Evolutionary conservation across 495 filamentous ascomycete genomes (phyloP).

Genomic region (Lasiosphaeria hispida): DNA sequence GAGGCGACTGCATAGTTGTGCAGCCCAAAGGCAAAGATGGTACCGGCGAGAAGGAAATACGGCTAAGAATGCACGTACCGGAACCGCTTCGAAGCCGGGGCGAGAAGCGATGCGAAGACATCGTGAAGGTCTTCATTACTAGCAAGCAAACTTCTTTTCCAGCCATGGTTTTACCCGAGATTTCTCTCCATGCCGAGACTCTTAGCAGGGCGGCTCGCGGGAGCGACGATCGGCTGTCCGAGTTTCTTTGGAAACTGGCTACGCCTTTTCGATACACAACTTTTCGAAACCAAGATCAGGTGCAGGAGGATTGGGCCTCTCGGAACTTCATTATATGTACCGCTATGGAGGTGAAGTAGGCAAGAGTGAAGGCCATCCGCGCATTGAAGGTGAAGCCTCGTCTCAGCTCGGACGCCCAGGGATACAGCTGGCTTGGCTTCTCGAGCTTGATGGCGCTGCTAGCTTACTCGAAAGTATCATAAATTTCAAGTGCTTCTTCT

Average conservation of each 20-base stretch:
- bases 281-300: background rate
- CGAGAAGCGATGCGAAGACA: conserved; percentile 1
- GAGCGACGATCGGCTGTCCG: background rate
- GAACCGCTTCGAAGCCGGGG: background rate
- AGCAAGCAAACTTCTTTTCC: background rate
- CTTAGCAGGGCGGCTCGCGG: background rate
- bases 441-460: background rate
- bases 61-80: background rate
- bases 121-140: background rate
- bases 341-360: background rate
- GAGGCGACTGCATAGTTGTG: background rate
- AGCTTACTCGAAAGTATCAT: background rate
- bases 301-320: background rate
- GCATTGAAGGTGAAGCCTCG: too few relatives aligned
- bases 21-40: conserved; percentile 6
- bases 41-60: background rate
- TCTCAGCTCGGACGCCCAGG: too few relatives aligned
- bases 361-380: too few relatives aligned
- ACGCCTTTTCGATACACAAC: conserved; percentile 5
- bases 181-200: background rate
- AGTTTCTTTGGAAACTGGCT: background rate
- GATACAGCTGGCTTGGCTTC: too few relatives aligned
- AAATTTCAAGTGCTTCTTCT: background rate
- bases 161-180: background rate
- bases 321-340: background rate